phyloP scores from a whole-genome alignment of 2,329 filamentous ascomycete species.

The Exserohilum turcica region DNA sequence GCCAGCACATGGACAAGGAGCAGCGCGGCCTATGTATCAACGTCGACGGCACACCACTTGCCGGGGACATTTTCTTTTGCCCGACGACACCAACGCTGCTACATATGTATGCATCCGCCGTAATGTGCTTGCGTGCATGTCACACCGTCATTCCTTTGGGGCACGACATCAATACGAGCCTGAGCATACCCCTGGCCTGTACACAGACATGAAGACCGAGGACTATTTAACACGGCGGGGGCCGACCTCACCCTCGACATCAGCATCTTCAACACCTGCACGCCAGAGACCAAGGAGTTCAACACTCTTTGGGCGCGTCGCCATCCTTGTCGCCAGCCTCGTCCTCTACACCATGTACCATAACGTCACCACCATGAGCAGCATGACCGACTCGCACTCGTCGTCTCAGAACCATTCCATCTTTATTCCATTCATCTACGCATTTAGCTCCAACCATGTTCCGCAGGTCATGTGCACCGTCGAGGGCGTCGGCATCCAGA shows the following conservation, averaged over 20 bases:
- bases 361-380: slow-evolving; percentile 16
- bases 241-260: background rate
- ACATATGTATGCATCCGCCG: no score
- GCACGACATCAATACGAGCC: slow-evolving; percentile 21
- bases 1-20: slow-evolving; percentile 14
- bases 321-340: slow-evolving; percentile 12
- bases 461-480: slow-evolving; percentile 38
- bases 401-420: slow-evolving; percentile 31
- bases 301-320: slow-evolving; percentile 26
- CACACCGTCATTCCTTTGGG: background rate
- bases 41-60: slow-evolving; percentile 6
- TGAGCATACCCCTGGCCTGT: slow-evolving; percentile 8
- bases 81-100: background rate
- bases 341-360: slow-evolving; percentile 12
- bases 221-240: slow-evolving; percentile 18
- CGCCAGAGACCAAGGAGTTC: slow-evolving; percentile 19
- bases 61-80: slow-evolving; percentile 3
- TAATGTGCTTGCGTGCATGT: slow-evolving; percentile 4
- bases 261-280: slow-evolving; percentile 24
- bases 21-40: no score
- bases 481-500: slow-evolving; percentile 32
- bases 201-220: slow-evolving; percentile 29
- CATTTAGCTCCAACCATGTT: slow-evolving; percentile 31
- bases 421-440: slow-evolving; percentile 41
- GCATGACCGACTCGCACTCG: slow-evolving; percentile 9